phyloP scores from a whole-genome alignment of 176 grass and related monocot genomes.

The Leersia perrieri region DNA sequence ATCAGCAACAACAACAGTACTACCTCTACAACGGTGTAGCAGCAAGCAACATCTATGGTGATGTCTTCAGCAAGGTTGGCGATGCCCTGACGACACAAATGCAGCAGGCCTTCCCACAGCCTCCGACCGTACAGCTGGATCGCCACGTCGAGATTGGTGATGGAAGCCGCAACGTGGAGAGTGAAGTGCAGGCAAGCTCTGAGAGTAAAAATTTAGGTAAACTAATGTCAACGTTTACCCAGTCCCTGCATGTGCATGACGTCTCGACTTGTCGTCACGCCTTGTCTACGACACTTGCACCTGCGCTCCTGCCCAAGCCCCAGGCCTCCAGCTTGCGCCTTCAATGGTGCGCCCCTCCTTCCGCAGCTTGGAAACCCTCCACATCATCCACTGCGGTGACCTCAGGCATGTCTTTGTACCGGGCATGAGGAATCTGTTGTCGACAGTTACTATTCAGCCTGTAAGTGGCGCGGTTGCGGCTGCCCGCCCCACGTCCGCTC shows the following conservation, averaged over 20 bases:
- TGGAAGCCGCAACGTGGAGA: not conserved
- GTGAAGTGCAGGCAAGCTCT: rapidly evolving
- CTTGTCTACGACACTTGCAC: not conserved
- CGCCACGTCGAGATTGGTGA: not conserved
- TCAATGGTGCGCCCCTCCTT: not conserved
- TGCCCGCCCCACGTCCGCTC: too few species aligned
- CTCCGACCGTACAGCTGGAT: not conserved
- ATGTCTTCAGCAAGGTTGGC: not conserved
- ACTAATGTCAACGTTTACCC: rapidly evolving
- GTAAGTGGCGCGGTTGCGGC: too few species aligned
- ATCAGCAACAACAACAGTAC: too few species aligned
- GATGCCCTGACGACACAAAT: too few species aligned
- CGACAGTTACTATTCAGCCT: too few species aligned
- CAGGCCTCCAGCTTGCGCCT: not conserved
- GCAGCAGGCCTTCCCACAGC: not conserved
- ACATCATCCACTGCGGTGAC: slow-evolving; percentile 29
- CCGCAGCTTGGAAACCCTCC: not conserved
- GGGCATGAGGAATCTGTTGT: too few species aligned
- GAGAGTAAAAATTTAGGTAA: rapidly evolving
- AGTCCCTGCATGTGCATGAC: not conserved
- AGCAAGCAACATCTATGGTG: not conserved
- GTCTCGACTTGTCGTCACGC: not conserved
- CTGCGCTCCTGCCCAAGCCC: not conserved
- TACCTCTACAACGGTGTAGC: too few species aligned
- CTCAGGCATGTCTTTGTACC: not conserved